Conservation (phyloP, 1,284 basidiomycete species). For the Fomitopsis betulina region DNA sequence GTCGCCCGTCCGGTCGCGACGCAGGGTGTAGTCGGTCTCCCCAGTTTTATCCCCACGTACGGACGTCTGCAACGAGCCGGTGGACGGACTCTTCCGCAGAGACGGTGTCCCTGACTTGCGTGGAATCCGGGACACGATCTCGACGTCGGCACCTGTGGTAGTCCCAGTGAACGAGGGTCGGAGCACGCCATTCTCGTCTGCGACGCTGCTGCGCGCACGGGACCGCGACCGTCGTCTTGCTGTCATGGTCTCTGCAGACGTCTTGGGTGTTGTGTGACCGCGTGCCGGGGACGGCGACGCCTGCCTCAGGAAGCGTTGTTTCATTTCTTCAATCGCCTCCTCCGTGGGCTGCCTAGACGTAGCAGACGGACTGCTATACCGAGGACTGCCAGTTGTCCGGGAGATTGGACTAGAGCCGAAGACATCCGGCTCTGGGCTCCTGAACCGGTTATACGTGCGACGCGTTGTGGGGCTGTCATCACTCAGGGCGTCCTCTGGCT, state of each 20-base stretch:
- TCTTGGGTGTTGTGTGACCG: conserved; percentile 7
- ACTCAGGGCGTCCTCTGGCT: conserved; percentile 2
- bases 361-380: conserved; percentile 20
- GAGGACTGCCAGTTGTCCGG: conserved; percentile 14
- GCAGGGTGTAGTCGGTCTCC: conserved; percentile 5
- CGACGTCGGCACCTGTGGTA: neutral
- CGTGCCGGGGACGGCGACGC: conserved; percentile 22
- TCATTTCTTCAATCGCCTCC: conserved; percentile 63
- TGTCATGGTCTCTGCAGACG: conserved; percentile 19
- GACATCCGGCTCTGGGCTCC: conserved; percentile 20
- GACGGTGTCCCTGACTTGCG: conserved; percentile 11
- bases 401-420: conserved; percentile 13
- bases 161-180: neutral
- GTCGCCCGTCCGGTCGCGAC: conserved; percentile 12
- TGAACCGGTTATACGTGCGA: conserved; percentile 29
- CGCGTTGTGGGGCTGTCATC: conserved; percentile 18
- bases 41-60: conserved; percentile 17
- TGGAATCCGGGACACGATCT: conserved; percentile 1
- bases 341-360: conserved; percentile 30
- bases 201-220: neutral
- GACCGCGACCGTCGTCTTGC: conserved; percentile 15
- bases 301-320: conserved; percentile 47
- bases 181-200: neutral
- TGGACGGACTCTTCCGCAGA: conserved; percentile 10
- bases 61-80: conserved; percentile 3